These are phyloP conservation scores for Pseudomassariella vexata DNA, from an alignment of 2,329 filamentous ascomycete species.

Conservation along the genomic window DNA sequence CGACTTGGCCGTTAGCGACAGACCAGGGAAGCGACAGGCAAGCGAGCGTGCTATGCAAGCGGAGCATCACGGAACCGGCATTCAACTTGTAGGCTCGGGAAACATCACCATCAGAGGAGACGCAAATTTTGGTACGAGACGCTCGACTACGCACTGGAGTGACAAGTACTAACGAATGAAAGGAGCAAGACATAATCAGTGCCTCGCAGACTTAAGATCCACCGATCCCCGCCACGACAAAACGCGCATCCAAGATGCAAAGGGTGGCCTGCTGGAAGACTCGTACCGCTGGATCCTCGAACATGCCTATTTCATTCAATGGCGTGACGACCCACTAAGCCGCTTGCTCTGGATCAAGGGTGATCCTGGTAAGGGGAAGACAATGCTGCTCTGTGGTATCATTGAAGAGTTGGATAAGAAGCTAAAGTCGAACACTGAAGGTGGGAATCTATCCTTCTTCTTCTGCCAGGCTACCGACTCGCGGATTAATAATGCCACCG, in stretches of 20 bases:
- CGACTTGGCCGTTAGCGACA: too few species aligned
- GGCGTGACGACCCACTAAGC: slow-evolving; percentile 13
- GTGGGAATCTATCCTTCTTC: slow-evolving; percentile 17
- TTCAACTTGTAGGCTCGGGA: too few species aligned
- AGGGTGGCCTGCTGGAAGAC: slow-evolving; percentile 18
- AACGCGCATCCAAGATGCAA: slow-evolving; percentile 14
- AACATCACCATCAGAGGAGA: too few species aligned
- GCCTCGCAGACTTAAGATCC: slow-evolving; percentile 4
- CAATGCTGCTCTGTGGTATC: slow-evolving; percentile 25
- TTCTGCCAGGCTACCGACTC: slow-evolving; percentile 26
- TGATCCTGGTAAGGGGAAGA: slow-evolving; percentile 30
- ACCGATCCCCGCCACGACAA: slow-evolving; percentile 15
- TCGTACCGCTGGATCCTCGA: slow-evolving; percentile 27
- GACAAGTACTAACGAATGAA: too few species aligned
- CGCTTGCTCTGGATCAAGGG: slow-evolving; percentile 22
- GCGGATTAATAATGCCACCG: slow-evolving; percentile 19
- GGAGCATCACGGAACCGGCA: too few species aligned
- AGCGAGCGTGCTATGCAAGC: too few species aligned
- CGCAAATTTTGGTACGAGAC: too few species aligned
- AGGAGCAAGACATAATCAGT: slow-evolving; percentile 7
- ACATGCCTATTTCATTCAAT: slow-evolving; percentile 19
- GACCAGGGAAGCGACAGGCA: too few species aligned
- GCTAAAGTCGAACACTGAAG: not conserved
- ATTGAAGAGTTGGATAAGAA: slow-evolving; percentile 16
- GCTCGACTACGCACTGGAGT: too few species aligned